Base-by-base conservation (phyloP, 345 rosid genomes). In the Eucalyptus sp. region DNA sequence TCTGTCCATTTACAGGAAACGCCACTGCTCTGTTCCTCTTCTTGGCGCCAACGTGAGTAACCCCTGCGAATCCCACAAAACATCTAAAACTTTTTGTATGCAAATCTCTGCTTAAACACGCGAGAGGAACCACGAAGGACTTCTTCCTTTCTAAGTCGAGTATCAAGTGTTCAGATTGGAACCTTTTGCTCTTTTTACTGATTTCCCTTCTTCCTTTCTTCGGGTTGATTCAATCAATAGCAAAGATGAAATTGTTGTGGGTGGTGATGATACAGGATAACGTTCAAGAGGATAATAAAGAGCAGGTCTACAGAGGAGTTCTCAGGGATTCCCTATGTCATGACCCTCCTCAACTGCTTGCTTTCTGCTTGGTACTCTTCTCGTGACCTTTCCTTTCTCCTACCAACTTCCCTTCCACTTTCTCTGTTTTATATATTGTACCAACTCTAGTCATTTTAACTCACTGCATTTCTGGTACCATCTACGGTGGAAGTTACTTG, bases 311-410 rank as follows among this genome's bases (percentile, higher is more conserved):
- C 99, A 1, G 98, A 98, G 91, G 95, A 97, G 86, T 98, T 97
- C 94, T 98, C 99, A 13, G 99, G 99, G 46, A 92, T 98, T n/a
- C 99, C 99, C 8, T 98, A 98, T 87, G 95, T 94, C 49, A 97
- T 98, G 99, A 96, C 99, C 46, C 89, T 98, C 88, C 98, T 98
- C 93, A 98, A 98, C 94, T 96, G 98, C 90, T 98, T 98, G 89
- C 99, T 98, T 87, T 95, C 99, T 31, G 97, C 99, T 13, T 98
- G 99, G 99, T 98, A 91, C n/a, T 37, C 46, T 76, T 76, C 83
- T 76, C 46, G 83, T 76, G 83, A 56, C 83, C 51, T n/a, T 62
- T 41, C 20, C 86, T 50, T 29, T 50, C 17, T 20, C 20, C 87
- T 41, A 54, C 62, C 88, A 37, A 86, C 88, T 87, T 37, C 88